A percentile compares a stretch with the other conserved stretches of the same genome.
These are phyloP conservation scores for Marchantia paleacea DNA, from an alignment of 225 moss, liverwort and hornwort species.

Conservation along the genomic window DNA sequence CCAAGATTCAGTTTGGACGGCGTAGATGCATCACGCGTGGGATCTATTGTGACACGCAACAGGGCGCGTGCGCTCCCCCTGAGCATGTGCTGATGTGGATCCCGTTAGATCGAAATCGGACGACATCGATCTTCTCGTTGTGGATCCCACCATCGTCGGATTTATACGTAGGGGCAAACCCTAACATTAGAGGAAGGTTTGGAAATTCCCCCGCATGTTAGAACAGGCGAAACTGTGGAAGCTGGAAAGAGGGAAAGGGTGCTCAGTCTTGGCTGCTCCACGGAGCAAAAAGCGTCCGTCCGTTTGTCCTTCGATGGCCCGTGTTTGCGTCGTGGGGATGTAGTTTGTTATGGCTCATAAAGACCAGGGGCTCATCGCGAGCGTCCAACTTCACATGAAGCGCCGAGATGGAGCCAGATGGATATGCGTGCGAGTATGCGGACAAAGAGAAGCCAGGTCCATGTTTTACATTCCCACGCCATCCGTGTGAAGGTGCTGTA, in stretches of 20 bases:
- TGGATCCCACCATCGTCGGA: constrained; percentile 9
- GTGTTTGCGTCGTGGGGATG: constrained; percentile 18
- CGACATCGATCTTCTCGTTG: neutral
- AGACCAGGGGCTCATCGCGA: neutral
- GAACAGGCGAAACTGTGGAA: no score
- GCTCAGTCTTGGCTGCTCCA: no score
- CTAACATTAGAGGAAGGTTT: neutral
- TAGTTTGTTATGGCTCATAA: constrained; percentile 11
- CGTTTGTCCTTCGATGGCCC: neutral
- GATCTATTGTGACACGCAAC: constrained; percentile 17
- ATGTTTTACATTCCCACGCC: constrained; percentile 21
- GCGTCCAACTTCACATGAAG: neutral
- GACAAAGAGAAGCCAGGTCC: constrained; percentile 15
- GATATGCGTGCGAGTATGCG: constrained; percentile 1
- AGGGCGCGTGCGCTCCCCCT: constrained; percentile 19
- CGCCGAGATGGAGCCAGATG: neutral
- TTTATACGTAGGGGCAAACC: constrained; percentile 1
- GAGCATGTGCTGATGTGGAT: neutral
- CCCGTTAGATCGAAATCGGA: constrained; percentile 11
- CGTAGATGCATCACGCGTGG: constrained; percentile 17
- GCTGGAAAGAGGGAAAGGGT: no score
- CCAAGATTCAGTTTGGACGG: constrained; percentile 4
- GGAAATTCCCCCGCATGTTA: neutral
- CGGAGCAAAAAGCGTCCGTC: constrained; percentile 9
- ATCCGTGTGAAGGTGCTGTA: constrained; percentile 18